Percentiles rank a stretch among this genome's conserved stretches.
phyloP scores from a whole-genome alignment of 2,329 filamentous ascomycete species.

The Sclerotinia sclerotiorum region DNA sequence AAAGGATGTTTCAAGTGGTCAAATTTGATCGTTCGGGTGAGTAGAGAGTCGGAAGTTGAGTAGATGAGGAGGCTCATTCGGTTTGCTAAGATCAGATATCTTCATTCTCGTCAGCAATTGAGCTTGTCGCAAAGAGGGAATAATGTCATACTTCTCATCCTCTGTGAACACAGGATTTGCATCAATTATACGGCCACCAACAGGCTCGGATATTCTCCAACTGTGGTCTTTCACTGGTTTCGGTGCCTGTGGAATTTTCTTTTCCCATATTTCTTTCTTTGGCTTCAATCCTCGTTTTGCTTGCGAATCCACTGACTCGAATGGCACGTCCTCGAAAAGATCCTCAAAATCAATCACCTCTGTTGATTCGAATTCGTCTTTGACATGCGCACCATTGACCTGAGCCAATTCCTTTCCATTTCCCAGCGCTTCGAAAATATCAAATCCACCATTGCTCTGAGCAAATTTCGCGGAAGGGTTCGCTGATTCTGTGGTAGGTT shows the following conservation, averaged over 20 bases:
- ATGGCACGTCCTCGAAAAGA: conserved; percentile 24
- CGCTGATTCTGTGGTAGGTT: conserved; percentile 27
- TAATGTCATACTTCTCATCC: conserved; percentile 57
- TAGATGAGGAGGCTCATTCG: conserved; percentile 77
- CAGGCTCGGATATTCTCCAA: conserved; percentile 63
- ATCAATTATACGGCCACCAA: conserved; percentile 64
- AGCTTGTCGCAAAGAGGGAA: conserved; percentile 24
- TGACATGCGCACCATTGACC: conserved; percentile 31
- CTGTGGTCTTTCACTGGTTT: conserved; percentile 27
- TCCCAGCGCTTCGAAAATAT: conserved; percentile 33
- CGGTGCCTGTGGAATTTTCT: conserved; percentile 14
- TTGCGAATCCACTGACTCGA: conserved; percentile 6
- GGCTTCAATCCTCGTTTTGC: neutral
- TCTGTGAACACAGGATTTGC: conserved; percentile 62
- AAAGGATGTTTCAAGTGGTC: conserved; percentile 26
- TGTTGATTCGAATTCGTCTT: conserved; percentile 14
- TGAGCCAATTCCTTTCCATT: conserved; percentile 29
- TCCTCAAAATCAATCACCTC: conserved; percentile 27
- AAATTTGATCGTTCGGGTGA: conserved; percentile 67
- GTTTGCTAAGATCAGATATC: conserved; percentile 73
- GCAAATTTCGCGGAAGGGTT: conserved; percentile 3
- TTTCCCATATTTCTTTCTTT: conserved; percentile 25
- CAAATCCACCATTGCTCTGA: conserved; percentile 33
- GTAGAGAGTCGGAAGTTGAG: conserved; percentile 75
- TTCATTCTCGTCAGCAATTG: conserved; percentile 29